Percentiles rank a stretch among this genome's conserved stretches.
phyloP scores from a whole-genome alignment of 192 early-diverging fungal species.

The Umbelopsis isabellina region DNA sequence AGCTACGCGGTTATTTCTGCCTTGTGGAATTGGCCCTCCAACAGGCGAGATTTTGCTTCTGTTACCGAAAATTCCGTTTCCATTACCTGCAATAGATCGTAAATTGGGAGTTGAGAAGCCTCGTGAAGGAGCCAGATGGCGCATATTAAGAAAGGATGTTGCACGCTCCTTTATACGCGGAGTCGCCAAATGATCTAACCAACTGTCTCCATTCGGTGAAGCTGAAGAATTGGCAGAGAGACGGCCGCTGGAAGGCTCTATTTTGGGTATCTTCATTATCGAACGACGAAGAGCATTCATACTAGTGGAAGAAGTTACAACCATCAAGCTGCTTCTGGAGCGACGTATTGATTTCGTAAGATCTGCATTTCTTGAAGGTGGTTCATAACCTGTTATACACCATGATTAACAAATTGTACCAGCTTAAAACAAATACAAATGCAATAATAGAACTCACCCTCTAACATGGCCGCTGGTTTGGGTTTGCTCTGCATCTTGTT shows the following conservation, averaged over 20 bases:
- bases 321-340: conserved; percentile 11
- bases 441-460: not conserved
- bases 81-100: not conserved
- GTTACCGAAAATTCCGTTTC: not conserved
- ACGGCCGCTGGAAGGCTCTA: not conserved
- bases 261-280: conserved; percentile 15
- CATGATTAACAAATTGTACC: not conserved
- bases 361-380: not conserved
- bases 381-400: not conserved
- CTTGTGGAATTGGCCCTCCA: not conserved
- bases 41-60: conserved; percentile 9
- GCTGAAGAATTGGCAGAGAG: not conserved
- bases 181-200: not conserved
- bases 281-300: conserved; percentile 14
- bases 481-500: not conserved
- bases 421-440: not conserved
- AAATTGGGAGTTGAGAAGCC: conserved; percentile 14
- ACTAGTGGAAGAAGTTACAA: not conserved
- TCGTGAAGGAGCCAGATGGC: not conserved
- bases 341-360: not conserved
- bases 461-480: conserved; percentile 6
- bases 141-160: not conserved
- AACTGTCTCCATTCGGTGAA: conserved; percentile 7
- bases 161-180: conserved; percentile 14
- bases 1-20: not conserved